Evolutionary conservation across 306 rosid species (phyloP).

Genomic region (Cucurbita argyrosperma): DNA sequence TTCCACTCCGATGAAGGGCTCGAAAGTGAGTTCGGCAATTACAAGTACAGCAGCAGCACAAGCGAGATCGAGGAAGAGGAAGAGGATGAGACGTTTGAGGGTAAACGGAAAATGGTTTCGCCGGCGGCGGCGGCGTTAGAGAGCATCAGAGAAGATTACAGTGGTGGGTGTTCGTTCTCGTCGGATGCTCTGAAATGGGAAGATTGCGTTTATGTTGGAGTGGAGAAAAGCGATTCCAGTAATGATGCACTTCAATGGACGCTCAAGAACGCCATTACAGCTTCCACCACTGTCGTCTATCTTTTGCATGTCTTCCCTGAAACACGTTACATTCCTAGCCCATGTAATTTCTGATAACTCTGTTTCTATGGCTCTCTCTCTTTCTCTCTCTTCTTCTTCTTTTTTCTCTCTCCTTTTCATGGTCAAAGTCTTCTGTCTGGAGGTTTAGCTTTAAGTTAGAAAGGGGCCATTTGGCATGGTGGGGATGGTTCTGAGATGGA

Average conservation of each 20-base stretch:
- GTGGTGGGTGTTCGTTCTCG: not conserved
- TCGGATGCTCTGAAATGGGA: constrained; percentile 2
- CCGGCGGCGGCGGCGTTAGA: constrained; percentile 18
- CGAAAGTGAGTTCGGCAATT: not conserved
- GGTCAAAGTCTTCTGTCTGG: not conserved
- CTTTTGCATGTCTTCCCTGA: constrained; percentile 69
- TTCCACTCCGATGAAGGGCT: not conserved
- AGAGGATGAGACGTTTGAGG: constrained; percentile 1
- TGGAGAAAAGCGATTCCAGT: constrained; percentile 27
- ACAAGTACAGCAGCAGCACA: constrained; percentile 8
- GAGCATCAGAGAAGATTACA: constrained; percentile 28
- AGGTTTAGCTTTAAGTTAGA: not conserved
- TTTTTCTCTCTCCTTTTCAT: not conserved
- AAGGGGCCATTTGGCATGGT: not conserved
- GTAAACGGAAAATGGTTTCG: not conserved
- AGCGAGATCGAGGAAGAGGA: constrained; percentile 66
- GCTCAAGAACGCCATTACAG: constrained; percentile 23
- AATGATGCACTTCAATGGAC: constrained; percentile 58
- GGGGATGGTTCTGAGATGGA: not conserved
- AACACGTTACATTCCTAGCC: constrained; percentile 46
- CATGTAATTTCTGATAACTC: constrained; percentile 25
- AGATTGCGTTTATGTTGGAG: constrained; percentile 43
- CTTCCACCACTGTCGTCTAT: constrained; percentile 31
- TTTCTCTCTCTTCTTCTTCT: not conserved
- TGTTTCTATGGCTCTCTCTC: not conserved